Conservation (phyloP, 805 yeast species). For the Scheffersomyces lignosus region DNA sequence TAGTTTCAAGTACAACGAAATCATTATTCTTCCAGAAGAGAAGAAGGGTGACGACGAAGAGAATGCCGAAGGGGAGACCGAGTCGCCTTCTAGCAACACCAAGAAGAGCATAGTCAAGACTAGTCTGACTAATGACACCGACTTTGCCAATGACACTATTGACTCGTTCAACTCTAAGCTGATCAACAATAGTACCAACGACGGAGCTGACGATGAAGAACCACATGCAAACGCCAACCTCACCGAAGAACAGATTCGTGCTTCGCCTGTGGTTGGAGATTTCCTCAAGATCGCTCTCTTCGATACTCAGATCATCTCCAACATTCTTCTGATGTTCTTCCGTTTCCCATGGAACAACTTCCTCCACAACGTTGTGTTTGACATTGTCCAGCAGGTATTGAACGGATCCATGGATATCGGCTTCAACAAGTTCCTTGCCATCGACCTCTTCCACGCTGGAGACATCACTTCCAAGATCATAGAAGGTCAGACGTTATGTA, state of each 20-base stretch:
- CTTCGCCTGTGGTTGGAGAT: slow-evolving; percentile 46
- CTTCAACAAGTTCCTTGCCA: slow-evolving; percentile 46
- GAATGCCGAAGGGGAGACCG: slow-evolving; percentile 10
- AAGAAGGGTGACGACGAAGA: slow-evolving; percentile 14
- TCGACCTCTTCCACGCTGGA: slow-evolving; percentile 59
- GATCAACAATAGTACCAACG: slow-evolving; percentile 17
- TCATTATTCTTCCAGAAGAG: slow-evolving; percentile 34
- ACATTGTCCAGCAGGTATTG: slow-evolving; percentile 47
- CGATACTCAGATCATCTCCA: slow-evolving; percentile 44
- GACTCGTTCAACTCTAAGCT: slow-evolving; percentile 34
- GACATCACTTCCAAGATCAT: slow-evolving; percentile 43
- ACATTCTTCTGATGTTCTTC: slow-evolving; percentile 44
- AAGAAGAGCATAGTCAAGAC: slow-evolving; percentile 4
- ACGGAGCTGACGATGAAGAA: slow-evolving; percentile 36
- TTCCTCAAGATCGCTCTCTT: slow-evolving; percentile 39
- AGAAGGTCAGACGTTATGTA: slow-evolving; percentile 44
- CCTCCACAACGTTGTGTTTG: slow-evolving; percentile 48
- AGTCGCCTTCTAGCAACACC: slow-evolving; percentile 1
- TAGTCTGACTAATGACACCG: slow-evolving; percentile 8
- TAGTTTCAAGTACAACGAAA: slow-evolving; percentile 46
- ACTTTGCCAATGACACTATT: slow-evolving; percentile 30
- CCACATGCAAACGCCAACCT: slow-evolving; percentile 46
- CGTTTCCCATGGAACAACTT: slow-evolving; percentile 49
- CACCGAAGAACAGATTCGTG: slow-evolving; percentile 42
- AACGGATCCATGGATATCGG: slow-evolving; percentile 51